phyloP scores from a whole-genome alignment of 2,329 filamentous ascomycete species.

The Monosporascus sp. region DNA sequence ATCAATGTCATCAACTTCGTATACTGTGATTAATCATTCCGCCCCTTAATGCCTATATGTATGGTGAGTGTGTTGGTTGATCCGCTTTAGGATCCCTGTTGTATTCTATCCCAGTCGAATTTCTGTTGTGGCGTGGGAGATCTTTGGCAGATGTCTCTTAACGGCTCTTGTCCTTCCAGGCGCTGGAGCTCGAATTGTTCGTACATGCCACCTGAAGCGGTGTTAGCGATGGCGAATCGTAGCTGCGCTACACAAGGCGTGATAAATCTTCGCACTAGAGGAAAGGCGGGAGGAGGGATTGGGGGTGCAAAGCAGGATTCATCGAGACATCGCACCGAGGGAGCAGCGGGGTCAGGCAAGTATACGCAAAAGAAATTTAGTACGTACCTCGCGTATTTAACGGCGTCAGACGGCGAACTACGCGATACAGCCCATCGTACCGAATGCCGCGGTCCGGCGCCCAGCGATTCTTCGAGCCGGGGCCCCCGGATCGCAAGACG shows the following conservation, averaged over 20 bases:
- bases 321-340: no score
- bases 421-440: conserved; percentile 23
- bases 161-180: conserved; percentile 10
- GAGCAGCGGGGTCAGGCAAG: no score
- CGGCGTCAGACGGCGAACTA: conserved; percentile 4
- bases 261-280: no score
- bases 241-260: no score
- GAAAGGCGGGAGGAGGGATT: no score
- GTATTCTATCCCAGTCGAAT: conserved; percentile 1
- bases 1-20: no score
- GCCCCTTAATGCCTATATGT: no score
- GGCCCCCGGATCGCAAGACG: conserved; percentile 20
- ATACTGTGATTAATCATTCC: no score
- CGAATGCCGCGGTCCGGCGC: conserved; percentile 18
- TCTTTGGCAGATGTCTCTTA: conserved; percentile 8
- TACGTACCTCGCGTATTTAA: conserved; percentile 15
- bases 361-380: no score
- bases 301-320: not conserved
- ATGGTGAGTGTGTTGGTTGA: not conserved
- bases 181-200: conserved; percentile 20
- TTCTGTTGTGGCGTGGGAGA: conserved; percentile 16
- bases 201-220: conserved; percentile 15
- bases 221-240: not conserved
- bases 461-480: conserved; percentile 2
- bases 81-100: not conserved